Base-by-base conservation (phyloP, 106 monocot genomes). In the Platanthera guangdongensis region DNA sequence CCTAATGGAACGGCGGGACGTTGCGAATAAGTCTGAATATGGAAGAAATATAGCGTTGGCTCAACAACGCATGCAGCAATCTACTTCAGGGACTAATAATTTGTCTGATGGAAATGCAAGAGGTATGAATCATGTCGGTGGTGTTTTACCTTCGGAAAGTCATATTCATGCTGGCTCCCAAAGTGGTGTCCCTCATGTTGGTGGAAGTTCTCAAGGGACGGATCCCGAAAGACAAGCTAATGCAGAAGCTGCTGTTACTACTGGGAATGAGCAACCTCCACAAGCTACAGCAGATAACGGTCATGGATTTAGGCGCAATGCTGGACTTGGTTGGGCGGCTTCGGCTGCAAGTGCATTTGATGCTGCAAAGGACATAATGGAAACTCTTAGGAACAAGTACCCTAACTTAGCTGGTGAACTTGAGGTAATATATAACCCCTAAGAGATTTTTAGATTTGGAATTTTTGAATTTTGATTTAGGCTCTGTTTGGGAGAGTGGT, bases 351-450 rank as follows among this genome's bases (percentile, higher is more conserved):
- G 86, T 87, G 94, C 94, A 60, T 99, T 99, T 90, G 99, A 99
- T 84, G 88, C 94, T 48, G 99, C 99, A 22, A 99, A 94, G 83
- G 99, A 99, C 65, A 90, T 99, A 78, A 99, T 99, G 99, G 99
- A 99, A 75, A 79, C 90, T 82, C 92, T 99, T 68, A 88, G 99
- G 78, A 94, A 87, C 83, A 99, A 99, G 81, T 94, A 99, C 74
- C 83, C 87, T 14, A 99, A 88, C 82, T 85, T 99, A 82, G 99
- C 94, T 60, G 81, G 78, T 80, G 99, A 99, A 83, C 90, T 99
- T 71, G 99, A 99, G 99, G 99, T 94, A 82, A 76, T 55, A 72
- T 30, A 19, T 71, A 30, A 54, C 1, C 52, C 1, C 67, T 67
- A 28, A 15, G 1, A 53, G 39, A 39, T 39, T 3, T 39, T 39